A percentile compares a stretch with the other conserved stretches of the same genome.
Evolutionary conservation across 257 asterid genomes (phyloP).

Genomic region (Jasminum sambac): DNA sequence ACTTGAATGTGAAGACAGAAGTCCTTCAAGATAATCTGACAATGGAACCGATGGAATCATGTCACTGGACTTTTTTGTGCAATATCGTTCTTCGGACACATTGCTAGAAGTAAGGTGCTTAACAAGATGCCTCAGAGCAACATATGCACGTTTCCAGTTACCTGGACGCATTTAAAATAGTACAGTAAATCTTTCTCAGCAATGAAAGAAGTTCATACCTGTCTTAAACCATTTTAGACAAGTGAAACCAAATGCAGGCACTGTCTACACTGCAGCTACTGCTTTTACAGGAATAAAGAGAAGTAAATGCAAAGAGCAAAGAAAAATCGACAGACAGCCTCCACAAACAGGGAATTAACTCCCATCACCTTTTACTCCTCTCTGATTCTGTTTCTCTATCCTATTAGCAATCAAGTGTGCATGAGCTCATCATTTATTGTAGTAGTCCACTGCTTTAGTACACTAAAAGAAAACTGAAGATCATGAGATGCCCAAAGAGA

Average conservation of each 20-base stretch:
- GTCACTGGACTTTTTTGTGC: constrained; percentile 35
- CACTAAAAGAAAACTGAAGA: background rate
- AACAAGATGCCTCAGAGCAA: constrained; percentile 74
- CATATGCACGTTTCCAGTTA: constrained; percentile 79
- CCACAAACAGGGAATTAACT: background rate
- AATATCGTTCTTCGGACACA: constrained; percentile 32
- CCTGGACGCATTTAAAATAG: constrained; percentile 47
- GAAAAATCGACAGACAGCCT: background rate
- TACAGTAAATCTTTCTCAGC: background rate
- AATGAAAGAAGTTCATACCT: background rate
- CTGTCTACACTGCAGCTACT: background rate
- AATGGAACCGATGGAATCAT: constrained; percentile 59
- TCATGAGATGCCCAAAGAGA: background rate
- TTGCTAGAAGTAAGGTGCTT: constrained; percentile 48
- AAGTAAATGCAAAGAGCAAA: background rate
- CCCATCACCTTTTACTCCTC: background rate
- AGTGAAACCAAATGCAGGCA: background rate
- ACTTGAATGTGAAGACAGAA: constrained; percentile 45
- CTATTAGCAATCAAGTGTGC: background rate
- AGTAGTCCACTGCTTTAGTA: background rate
- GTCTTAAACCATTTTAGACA: background rate
- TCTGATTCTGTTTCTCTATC: background rate
- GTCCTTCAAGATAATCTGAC: constrained; percentile 79
- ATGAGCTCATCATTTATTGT: background rate
- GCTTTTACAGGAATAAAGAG: background rate